phyloP scores from a whole-genome alignment of 2,329 filamentous ascomycete genomes.

The Botrytis squamosa region DNA sequence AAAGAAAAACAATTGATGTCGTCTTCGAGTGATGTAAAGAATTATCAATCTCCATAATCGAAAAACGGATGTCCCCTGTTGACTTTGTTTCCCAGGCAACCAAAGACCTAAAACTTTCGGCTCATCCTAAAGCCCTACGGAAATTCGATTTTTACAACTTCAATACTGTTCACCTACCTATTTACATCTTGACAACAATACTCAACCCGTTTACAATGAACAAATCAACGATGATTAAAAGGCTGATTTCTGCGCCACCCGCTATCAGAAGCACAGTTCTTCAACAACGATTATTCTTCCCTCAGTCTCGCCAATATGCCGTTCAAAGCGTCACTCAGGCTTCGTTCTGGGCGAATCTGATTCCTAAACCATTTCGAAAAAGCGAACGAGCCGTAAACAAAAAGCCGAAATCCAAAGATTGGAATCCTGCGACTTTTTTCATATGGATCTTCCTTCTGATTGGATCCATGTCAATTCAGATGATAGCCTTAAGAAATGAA shows the following conservation, averaged over 20 bases:
- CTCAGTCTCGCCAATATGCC: slow-evolving; percentile 30
- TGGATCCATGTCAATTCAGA: slow-evolving; percentile 93
- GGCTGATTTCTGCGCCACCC: slow-evolving; percentile 32
- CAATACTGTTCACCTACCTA: not conserved
- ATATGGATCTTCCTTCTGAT: slow-evolving; percentile 82
- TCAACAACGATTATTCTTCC: slow-evolving; percentile 18
- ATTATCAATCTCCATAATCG: slow-evolving; percentile 14
- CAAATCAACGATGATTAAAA: slow-evolving; percentile 28
- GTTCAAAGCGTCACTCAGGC: slow-evolving; percentile 40
- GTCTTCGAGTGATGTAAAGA: slow-evolving; percentile 18
- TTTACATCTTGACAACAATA: not conserved
- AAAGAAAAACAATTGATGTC: slow-evolving; percentile 20
- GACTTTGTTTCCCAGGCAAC: slow-evolving; percentile 22
- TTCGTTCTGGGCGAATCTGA: slow-evolving; percentile 64
- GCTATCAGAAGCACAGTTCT: slow-evolving; percentile 31
- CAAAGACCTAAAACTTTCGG: slow-evolving; percentile 5
- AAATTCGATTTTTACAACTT: slow-evolving; percentile 12
- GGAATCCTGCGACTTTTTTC: slow-evolving; percentile 81
- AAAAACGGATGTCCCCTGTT: slow-evolving; percentile 20
- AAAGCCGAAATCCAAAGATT: slow-evolving; percentile 57
- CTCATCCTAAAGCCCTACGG: not conserved
- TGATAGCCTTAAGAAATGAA: slow-evolving; percentile 77
- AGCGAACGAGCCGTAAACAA: slow-evolving; percentile 42
- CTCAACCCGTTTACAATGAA: slow-evolving; percentile 27
- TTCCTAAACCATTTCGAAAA: slow-evolving; percentile 65